Evolutionary conservation across 2,329 filamentous ascomycete species (phyloP), one percentile per base, ranked within the genome.

Genomic region (Penicillium sp.): DNA sequence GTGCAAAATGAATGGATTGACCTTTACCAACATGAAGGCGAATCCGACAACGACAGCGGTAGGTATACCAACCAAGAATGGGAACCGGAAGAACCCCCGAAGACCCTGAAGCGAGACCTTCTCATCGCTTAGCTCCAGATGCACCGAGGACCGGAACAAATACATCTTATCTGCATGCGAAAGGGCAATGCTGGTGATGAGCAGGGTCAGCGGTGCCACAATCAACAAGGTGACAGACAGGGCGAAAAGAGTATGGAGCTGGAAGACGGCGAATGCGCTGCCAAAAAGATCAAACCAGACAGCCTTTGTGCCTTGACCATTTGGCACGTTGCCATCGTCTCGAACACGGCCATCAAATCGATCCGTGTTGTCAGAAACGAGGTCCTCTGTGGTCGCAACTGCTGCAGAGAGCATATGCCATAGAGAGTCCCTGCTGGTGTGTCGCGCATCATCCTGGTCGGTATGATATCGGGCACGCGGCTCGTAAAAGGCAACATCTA

Each of bases 221-320:
- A 96, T 88, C 19, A 98, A 85, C 13, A 98, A 77, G 0, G 90
- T 90, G 31, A 98, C 83, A 5, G 92, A 93, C 77, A 95, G 87
- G 3, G 92, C 92, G 75, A 98, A 98, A 58, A 98, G 83, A 7
- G 91, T 92, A 62, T 90, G 86, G 40, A 97, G 82, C 49, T 85
- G 83, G 70, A 97, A 90, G 2, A 96, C 82, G 16, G 89, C 90
- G 73, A 97, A 92, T 1, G 82, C 82, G 56, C 82, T 84, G 44
- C 94, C 95, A 64, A 96, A 94, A 7, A 98, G 77, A 71, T 98
- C 95, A 70, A 98, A 98, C 92, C 93, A 99, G 14, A 98, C 92
- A 33, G 88, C 91, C 60, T 85, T 81, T 16, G 83, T 87, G 5
- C 87, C 87, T 37, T 78, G 81, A 10, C 90, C 89, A 61, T 88